Conservation (phyloP, 1,139 yeast species). For the Diutina scorzettiae region DNA sequence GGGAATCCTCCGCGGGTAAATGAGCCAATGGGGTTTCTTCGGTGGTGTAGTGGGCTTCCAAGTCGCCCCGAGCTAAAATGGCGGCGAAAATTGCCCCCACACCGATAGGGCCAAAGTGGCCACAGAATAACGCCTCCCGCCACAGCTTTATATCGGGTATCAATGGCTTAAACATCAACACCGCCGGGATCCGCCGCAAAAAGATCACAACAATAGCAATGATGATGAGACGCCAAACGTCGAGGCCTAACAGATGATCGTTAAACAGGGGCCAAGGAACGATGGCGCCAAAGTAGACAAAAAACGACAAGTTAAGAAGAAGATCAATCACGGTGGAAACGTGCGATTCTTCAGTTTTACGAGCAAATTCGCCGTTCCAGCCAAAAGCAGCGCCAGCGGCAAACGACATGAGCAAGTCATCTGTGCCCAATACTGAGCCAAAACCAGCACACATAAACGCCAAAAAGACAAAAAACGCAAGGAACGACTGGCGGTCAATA, state of each 20-base stretch:
- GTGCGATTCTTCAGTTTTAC: constrained; percentile 80
- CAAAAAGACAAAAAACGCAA: constrained; percentile 78
- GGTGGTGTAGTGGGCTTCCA: constrained; percentile 44
- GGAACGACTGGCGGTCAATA: constrained; percentile 87
- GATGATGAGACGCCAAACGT: constrained; percentile 76
- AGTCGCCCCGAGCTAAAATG: constrained; percentile 68
- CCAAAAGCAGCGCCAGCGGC: constrained; percentile 96
- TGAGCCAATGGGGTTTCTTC: constrained; percentile 50
- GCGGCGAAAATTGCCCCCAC: constrained; percentile 94
- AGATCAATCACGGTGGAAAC: constrained; percentile 89
- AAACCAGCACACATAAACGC: constrained; percentile 89
- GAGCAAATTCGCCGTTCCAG: constrained; percentile 92
- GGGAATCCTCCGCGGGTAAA: constrained; percentile 40
- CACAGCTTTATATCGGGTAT: constrained; percentile 90
- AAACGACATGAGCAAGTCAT: constrained; percentile 84
- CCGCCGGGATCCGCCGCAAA: constrained; percentile 82
- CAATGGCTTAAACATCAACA: constrained; percentile 60
- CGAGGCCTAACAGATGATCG: constrained; percentile 48
- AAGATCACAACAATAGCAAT: constrained; percentile 76
- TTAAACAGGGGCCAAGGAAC: constrained; percentile 89
- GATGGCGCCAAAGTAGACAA: constrained; percentile 88
- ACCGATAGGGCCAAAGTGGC: constrained; percentile 97
- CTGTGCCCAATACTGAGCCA: constrained; percentile 86
- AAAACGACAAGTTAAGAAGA: constrained; percentile 72
- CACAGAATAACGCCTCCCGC: constrained; percentile 93